phyloP scores from a whole-genome alignment of 345 rosid species.

The Salix purpurea region DNA sequence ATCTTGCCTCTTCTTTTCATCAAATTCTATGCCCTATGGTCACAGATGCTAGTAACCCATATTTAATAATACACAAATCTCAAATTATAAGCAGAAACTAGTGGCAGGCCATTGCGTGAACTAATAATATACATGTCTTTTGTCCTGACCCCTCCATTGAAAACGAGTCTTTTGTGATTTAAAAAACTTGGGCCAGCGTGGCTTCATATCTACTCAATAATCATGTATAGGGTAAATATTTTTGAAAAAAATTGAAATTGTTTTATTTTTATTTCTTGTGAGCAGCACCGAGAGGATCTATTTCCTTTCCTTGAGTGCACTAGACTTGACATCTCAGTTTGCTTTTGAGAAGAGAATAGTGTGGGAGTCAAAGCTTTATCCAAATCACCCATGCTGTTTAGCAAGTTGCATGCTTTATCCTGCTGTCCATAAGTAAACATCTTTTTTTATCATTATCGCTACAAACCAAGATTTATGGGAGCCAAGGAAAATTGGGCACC shows the following conservation, averaged over 20 bases:
- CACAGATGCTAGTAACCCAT: neutral
- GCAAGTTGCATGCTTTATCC: too few relatives aligned
- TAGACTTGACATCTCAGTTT: neutral
- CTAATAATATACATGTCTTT: neutral
- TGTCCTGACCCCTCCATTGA: neutral
- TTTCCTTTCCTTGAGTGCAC: neutral
- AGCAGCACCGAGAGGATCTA: too few relatives aligned
- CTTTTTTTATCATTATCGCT: too few relatives aligned
- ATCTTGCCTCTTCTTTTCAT: neutral
- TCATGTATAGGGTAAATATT: too few relatives aligned
- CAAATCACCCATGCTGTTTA: neutral
- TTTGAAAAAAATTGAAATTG: too few relatives aligned
- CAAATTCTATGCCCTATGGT: neutral
- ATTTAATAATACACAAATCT: neutral
- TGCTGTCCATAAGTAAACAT: too few relatives aligned
- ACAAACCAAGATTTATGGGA: too few relatives aligned
- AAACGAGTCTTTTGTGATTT: slow-evolving; percentile 2
- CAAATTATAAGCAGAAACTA: slow-evolving; percentile 3
- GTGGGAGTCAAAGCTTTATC: neutral
- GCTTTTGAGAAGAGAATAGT: neutral
- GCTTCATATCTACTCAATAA: neutral
- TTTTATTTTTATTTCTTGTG: too few relatives aligned
- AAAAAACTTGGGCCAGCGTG: neutral
- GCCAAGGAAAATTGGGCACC: too few relatives aligned
- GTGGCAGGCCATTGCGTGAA: slow-evolving; percentile 17